Evolutionary conservation across 75 land plant species (phyloP), one percentile per base, ranked within the genome.

Genomic region (Ceratopteris richardii): DNA sequence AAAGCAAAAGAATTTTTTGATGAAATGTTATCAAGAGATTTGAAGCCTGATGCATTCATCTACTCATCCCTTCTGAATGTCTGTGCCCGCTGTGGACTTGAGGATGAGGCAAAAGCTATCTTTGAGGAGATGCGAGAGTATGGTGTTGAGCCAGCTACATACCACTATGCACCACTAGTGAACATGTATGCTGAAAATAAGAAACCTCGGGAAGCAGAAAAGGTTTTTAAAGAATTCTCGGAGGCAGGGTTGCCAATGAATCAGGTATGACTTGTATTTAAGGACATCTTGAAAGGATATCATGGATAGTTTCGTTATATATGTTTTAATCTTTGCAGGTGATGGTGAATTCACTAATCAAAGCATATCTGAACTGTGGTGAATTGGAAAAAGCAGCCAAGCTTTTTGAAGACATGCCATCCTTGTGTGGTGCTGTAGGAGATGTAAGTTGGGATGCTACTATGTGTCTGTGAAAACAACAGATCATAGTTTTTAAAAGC

Each of bases 121-220:
- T 22, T 52, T 52, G 28, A 26, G 29, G 16, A 52, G 4, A 52
- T 52, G 54, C 24, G 25, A 26, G 2, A 25, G 2, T 4, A 22
- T 23, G 54, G 54, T 23, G 25, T 52, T 2, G 14, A 22, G 28
- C 28, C 28, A 26, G 28, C 13, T 12, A 21, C 18, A 1, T 52
- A 24, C 25, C 54, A 52, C 28, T 52, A 52, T 52, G 54, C 28
- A 26, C 23, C 54, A 23, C 25, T 52, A 28, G 28, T 52, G 28
- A 22, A 26, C 14, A 22, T 52, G 28, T 52, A 52, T 52, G 54
- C 54, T 52, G 28, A 52, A 26, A 23, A 23, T 2, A 52, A 52
- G 54, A 52, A 26, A 14, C 3, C 54, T 24, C 28, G 25, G 23
- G 54, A 52, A 14, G 54, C 54, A 22, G 54, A 52, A 52, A 26